Base-by-base conservation (phyloP, 805 yeast species). In the Starmerella floricola region DNA sequence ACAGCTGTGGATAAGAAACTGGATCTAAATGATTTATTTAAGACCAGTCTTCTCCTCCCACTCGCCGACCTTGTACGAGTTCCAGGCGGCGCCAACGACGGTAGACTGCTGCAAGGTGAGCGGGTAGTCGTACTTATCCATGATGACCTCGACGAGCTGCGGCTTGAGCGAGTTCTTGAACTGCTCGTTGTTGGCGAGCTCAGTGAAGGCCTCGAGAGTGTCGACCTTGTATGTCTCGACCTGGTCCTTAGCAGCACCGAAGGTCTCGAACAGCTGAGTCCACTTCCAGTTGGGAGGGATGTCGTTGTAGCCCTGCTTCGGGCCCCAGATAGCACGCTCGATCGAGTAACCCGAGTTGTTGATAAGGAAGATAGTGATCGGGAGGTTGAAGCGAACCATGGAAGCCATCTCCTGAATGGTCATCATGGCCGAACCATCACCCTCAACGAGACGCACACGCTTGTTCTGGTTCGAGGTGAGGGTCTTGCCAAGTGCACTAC, bases 371-470 rank as follows among this genome's bases (percentile, higher is more conserved):
- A 87, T 69, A 32, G 79, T 73, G 18, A 94, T 84, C 29, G 72
- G 72, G 32, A 79, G 66, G 16, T 68, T 65, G 47, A 71, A 65
- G 47, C 83, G 71, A 31, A 80, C 59, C 55, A 72, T 74, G 2
- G 83, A 69, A 1, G 84, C 73, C 38, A 78, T 61, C 57, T 87
- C 96, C 67, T 87, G 95, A 42, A 80, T 68, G 4, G 95, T 85
- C 94, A 87, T 82, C 65, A 84, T 94, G 2, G 95, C 88, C 2
- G 94, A 78, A 1, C 96, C 96, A 59, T 87, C 96, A 42, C 96
- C 95, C 65, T 82, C 86, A 15, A 84, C 63, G 19, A 86, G 65
- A 17, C 84, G 66, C 35, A 86, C 67, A 53, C 94, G 72, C 26
- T 77, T 70, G 35, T 54, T 48, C 31, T 54, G 53, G 11, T 53